Conservation (phyloP, 352 stramenopile species). For the Pythium volutum region DNA sequence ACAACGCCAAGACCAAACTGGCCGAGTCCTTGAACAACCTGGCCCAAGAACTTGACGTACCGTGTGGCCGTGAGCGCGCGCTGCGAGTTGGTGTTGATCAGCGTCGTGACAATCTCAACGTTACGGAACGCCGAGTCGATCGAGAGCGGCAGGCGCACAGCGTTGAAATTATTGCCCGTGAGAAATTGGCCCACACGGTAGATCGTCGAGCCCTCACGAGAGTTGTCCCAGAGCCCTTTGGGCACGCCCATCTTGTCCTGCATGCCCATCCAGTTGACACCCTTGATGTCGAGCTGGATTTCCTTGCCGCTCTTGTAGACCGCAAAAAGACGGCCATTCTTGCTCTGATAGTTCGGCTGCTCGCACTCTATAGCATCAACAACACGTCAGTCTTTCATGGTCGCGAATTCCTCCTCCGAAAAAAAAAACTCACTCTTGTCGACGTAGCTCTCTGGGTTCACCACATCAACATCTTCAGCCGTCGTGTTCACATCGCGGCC, state of each 20-base stretch:
- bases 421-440: slow-evolving; percentile 36
- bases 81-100: slow-evolving; percentile 87
- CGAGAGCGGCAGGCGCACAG: slow-evolving; percentile 68
- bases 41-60: slow-evolving; percentile 66
- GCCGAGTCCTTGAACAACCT: slow-evolving; percentile 63
- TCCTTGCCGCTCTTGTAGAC: slow-evolving; percentile 48
- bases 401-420: background rate
- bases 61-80: slow-evolving; percentile 58
- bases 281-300: slow-evolving; percentile 78
- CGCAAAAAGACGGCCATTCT: slow-evolving; percentile 68
- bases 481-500: slow-evolving; percentile 38
- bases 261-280: slow-evolving; percentile 85
- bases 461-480: slow-evolving; percentile 43
- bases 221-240: slow-evolving; percentile 80
- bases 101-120: slow-evolving; percentile 45
- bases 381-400: background rate
- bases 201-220: slow-evolving; percentile 70
- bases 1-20: slow-evolving; percentile 77
- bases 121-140: slow-evolving; percentile 74
- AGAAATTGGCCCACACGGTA: slow-evolving; percentile 79
- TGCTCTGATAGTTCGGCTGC: slow-evolving; percentile 81
- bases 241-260: slow-evolving; percentile 64
- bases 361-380: slow-evolving; percentile 43
- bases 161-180: slow-evolving; percentile 76
- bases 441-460: slow-evolving; percentile 71